These are phyloP conservation scores for Starmerella sp. DNA, from an alignment of 805 yeast genomes.

Conservation along the genomic window DNA sequence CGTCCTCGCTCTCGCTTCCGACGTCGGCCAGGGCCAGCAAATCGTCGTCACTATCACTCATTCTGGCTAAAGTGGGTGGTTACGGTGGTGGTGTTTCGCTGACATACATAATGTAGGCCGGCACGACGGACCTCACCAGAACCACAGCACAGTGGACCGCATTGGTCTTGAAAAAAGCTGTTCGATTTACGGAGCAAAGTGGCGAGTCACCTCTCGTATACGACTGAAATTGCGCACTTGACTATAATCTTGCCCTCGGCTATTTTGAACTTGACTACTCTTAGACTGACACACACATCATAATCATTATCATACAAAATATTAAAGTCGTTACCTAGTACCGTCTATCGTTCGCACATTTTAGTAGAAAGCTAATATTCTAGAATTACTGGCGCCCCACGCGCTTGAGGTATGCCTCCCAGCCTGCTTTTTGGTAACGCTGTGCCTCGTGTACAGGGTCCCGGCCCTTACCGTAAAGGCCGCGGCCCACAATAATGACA, in stretches of 20 bases:
- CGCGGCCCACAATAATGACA: slow-evolving; percentile 96
- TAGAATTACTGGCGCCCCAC: background rate
- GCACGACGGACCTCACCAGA: background rate
- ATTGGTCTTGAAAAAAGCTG: too few species aligned
- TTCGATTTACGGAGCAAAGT: too few species aligned
- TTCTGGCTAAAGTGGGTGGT: background rate
- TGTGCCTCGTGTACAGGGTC: slow-evolving; percentile 80
- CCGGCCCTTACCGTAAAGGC: slow-evolving; percentile 86
- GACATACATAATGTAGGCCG: background rate
- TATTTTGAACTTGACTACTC: too few species aligned
- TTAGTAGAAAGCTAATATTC: background rate
- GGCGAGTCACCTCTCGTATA: too few species aligned
- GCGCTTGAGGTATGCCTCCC: slow-evolving; percentile 70
- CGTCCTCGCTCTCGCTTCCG: slow-evolving; percentile 43
- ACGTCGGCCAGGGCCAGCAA: slow-evolving; percentile 88
- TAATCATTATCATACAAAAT: too few species aligned
- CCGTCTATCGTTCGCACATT: too few species aligned
- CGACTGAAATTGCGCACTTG: too few species aligned
- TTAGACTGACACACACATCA: too few species aligned
- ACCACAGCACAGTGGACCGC: too few species aligned
- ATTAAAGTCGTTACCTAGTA: too few species aligned
- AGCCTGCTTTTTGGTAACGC: slow-evolving; percentile 85
- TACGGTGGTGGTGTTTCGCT: background rate
- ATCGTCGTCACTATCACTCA: slow-evolving; percentile 68
- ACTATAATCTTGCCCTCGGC: too few species aligned